Base-by-base conservation (phyloP, 257 asterid species). In the Euphrasia confusa region DNA sequence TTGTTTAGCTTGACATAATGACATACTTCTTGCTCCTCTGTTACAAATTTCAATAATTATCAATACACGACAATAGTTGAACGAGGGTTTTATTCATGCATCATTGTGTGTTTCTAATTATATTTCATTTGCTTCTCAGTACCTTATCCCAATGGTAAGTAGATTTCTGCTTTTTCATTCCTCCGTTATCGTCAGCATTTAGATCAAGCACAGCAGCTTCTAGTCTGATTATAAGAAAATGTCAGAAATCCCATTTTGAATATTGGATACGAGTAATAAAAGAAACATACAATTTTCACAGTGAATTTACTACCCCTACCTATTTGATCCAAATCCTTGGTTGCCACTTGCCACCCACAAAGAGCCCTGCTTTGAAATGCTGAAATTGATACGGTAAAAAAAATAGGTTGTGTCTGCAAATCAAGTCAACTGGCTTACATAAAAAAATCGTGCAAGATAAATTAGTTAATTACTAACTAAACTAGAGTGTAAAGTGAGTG, bases 361-460 rank as follows among this genome's bases (percentile, higher is more conserved):
- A 70, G 45, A 89, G 95, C 70, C 99, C 99, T 7, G 96, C 93
- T 80, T 93, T 97, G 73, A 81, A 89, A 86, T 93, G 99, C 97
- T 92, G 96, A 68, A 78, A 80, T 68, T 42, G 71, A 72, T 28
- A 49, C 32, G 60, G 28, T 33, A 40, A 49, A 26, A 27, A 47
- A 21, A 0, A 21, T 21, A 54, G 39, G 50, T 60, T 52, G 59
- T n/a, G 1, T 21, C 52, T 13, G 59, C 14, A 15, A 10, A 18
- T 52, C 49, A 71, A 58, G 30, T 18, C 64, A 57, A 68, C 10
- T 26, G 27, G 54, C 4, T 15, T 30, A 49, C 18, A 21, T 37
- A 32, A 61, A 27, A 24, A 53, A 10, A 24, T 40, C 27, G 54
- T 30, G 17, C 1, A 30, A 58, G 30, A 71, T 6, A 48, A 2